Percentiles rank a stretch among this genome's conserved stretches.
Evolutionary conservation across 352 stramenopile species (phyloP).

Genomic region (Phytophthora litchii): DNA sequence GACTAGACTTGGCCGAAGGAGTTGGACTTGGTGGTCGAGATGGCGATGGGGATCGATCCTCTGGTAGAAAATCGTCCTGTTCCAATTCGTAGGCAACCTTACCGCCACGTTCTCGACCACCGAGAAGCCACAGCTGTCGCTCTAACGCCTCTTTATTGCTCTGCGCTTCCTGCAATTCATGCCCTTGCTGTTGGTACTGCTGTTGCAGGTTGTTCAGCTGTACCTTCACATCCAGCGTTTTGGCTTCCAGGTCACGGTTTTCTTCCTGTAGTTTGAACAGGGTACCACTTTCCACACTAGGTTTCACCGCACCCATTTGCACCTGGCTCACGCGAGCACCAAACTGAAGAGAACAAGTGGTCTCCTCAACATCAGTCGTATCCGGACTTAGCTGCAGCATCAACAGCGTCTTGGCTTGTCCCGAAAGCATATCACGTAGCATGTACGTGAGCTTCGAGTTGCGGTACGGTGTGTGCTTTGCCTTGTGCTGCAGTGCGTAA

Average conservation of each 20-base stretch:
- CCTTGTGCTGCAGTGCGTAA: slow-evolving; percentile 89
- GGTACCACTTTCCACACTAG: slow-evolving; percentile 82
- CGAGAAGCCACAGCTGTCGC: slow-evolving; percentile 50
- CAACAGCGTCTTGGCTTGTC: slow-evolving; percentile 92
- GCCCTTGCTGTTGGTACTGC: slow-evolving; percentile 53
- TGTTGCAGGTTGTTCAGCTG: slow-evolving; percentile 51
- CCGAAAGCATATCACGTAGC: slow-evolving; percentile 91
- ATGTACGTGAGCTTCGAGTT: slow-evolving; percentile 96
- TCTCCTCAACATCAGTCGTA: slow-evolving; percentile 81
- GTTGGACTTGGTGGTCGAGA: slow-evolving; percentile 46
- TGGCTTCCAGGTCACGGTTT: slow-evolving; percentile 51
- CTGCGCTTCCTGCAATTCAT: slow-evolving; percentile 50
- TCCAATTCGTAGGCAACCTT: slow-evolving; percentile 40
- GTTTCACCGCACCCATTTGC: slow-evolving; percentile 82
- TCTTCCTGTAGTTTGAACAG: slow-evolving; percentile 78
- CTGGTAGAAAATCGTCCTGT: slow-evolving; percentile 9
- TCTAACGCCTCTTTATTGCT: slow-evolving; percentile 53
- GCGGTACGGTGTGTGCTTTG: slow-evolving; percentile 94
- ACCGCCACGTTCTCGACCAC: slow-evolving; percentile 32
- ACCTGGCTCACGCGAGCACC: slow-evolving; percentile 90
- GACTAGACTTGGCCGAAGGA: slow-evolving; percentile 49
- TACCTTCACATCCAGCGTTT: slow-evolving; percentile 33
- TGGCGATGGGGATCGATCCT: slow-evolving; percentile 17
- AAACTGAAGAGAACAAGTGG: slow-evolving; percentile 90
- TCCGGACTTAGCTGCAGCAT: slow-evolving; percentile 92